Conservation (phyloP, 148 eudicot genomes). For the Fagopyrum tataricum region DNA sequence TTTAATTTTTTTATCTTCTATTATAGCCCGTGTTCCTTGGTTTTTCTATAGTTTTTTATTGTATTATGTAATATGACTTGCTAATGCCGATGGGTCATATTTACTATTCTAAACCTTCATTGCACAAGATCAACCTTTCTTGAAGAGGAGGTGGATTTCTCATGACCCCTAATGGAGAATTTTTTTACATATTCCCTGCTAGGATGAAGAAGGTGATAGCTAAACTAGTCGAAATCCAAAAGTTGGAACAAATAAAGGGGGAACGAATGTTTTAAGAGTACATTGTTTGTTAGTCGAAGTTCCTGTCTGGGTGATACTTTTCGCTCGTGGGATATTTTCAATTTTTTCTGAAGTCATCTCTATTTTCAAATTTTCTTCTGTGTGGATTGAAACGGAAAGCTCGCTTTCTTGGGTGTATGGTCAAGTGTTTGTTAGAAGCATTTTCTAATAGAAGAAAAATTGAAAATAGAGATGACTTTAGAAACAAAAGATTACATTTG, state of each 20-base stretch:
- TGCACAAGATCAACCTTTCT: slow-evolving; percentile 86
- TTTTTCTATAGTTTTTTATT: neutral
- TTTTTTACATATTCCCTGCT: slow-evolving; percentile 46
- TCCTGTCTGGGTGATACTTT: slow-evolving; percentile 83
- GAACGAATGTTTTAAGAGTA: slow-evolving; percentile 50
- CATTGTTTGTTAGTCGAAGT: slow-evolving; percentile 52
- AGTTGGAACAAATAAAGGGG: slow-evolving; percentile 46
- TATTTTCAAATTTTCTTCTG: slow-evolving; percentile 68
- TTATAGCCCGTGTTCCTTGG: neutral
- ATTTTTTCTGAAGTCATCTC: too few relatives aligned
- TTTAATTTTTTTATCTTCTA: neutral
- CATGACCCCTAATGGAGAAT: slow-evolving; percentile 61
- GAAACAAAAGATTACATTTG: slow-evolving; percentile 82
- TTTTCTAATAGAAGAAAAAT: slow-evolving; percentile 67
- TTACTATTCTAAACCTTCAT: slow-evolving; percentile 58
- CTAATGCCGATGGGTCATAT: slow-evolving; percentile 3
- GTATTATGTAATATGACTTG: neutral
- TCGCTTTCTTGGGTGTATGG: slow-evolving; percentile 84
- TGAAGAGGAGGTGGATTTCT: slow-evolving; percentile 68
- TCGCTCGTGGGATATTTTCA: slow-evolving; percentile 81
- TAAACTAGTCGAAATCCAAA: slow-evolving; percentile 58
- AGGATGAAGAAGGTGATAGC: slow-evolving; percentile 60
- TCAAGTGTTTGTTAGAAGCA: slow-evolving; percentile 63
- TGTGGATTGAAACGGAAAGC: slow-evolving; percentile 54
- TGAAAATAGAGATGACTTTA: slow-evolving; percentile 86